Conservation (phyloP, 352 stramenopile genomes). For the Phytophthora fragariaefolia region DNA sequence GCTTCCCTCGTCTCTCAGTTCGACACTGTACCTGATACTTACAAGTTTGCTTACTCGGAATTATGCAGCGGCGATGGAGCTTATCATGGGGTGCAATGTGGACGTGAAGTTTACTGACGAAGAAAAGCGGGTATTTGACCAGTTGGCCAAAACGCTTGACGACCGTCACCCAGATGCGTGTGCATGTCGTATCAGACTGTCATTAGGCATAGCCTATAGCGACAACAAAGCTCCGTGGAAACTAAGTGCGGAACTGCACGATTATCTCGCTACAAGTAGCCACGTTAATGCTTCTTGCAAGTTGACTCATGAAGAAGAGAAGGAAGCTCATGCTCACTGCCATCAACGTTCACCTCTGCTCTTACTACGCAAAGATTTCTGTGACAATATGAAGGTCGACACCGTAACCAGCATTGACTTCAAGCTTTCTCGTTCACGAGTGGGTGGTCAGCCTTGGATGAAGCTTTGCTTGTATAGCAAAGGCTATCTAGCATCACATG, state of each 20-base stretch:
- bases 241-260: conserved; percentile 72
- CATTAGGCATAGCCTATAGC: conserved; percentile 89
- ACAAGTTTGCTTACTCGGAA: conserved; percentile 96
- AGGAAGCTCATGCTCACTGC: conserved; percentile 86
- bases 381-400: conserved; percentile 52
- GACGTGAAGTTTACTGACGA: conserved; percentile 96
- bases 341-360: conserved; percentile 76
- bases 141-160: conserved; percentile 94
- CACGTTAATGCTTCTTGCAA: conserved; percentile 94
- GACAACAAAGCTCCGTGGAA: conserved; percentile 93
- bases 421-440: conserved; percentile 70
- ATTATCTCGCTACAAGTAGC: conserved; percentile 91
- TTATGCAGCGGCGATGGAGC: conserved; percentile 96
- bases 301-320: conserved; percentile 95
- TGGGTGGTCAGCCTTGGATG: conserved; percentile 87
- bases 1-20: conserved; percentile 95
- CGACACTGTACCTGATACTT: conserved; percentile 98
- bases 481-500: conserved; percentile 73
- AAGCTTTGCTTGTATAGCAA: conserved; percentile 83
- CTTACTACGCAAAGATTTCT: conserved; percentile 71
- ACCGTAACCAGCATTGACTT: conserved; percentile 50
- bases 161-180: conserved; percentile 96
- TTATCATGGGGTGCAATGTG: conserved; percentile 96
- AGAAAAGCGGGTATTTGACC: conserved; percentile 97
- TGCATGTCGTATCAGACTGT: conserved; percentile 93